These are phyloP conservation scores for Tolypocladium sp. DNA, from an alignment of 2,329 filamentous ascomycete genomes.

Conservation along the genomic window DNA sequence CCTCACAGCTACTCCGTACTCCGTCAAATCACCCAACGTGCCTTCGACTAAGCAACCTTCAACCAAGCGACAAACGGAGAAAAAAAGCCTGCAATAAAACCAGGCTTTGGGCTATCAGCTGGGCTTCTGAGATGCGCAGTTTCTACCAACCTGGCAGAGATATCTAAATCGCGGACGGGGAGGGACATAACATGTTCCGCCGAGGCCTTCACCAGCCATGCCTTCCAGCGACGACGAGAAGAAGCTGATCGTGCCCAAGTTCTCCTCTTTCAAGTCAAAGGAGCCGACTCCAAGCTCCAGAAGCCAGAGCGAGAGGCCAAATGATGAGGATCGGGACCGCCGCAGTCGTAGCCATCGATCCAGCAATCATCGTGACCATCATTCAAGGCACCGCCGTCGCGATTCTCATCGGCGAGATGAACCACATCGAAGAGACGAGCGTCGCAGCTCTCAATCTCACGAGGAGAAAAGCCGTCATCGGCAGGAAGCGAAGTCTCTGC, in stretches of 20 bases:
- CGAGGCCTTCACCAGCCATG: constrained; percentile 11
- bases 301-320: constrained; percentile 4
- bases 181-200: neutral
- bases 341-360: constrained; percentile 1
- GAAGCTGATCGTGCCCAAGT: constrained; percentile 45
- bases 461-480: neutral
- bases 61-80: neutral
- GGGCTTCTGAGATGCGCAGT: neutral
- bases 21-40: neutral
- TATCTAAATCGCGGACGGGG: neutral
- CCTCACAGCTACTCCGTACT: neutral
- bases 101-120: neutral
- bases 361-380: constrained; percentile 4
- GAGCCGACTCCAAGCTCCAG: constrained; percentile 23
- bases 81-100: too few relatives aligned
- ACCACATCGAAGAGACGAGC: constrained; percentile 3
- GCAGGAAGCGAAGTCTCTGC: neutral
- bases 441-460: neutral
- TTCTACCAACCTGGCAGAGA: neutral
- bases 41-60: neutral
- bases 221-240: constrained; percentile 13
- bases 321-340: constrained; percentile 9
- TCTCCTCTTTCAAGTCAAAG: constrained; percentile 59
- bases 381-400: constrained; percentile 5
- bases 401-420: constrained; percentile 9